Evolutionary conservation across 345 rosid species (phyloP).

Genomic region (Arabidopsis suecica): DNA sequence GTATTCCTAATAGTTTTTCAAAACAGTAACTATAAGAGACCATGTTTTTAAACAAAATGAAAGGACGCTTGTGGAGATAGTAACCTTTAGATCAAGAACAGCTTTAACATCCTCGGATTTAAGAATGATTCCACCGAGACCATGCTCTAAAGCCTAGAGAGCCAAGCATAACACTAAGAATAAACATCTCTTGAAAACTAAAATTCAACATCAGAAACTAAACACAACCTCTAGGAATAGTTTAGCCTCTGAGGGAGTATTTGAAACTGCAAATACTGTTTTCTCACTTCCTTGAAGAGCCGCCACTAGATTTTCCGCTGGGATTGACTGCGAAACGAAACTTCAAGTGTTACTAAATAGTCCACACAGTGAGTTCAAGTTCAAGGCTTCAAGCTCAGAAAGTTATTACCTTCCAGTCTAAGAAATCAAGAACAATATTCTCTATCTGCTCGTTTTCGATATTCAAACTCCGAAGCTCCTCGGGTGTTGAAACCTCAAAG

Average conservation of each 20-base stretch:
- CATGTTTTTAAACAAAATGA: not conserved
- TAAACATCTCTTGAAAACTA: not conserved
- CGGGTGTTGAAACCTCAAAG: slow-evolving; percentile 62
- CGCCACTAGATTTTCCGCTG: slow-evolving; percentile 89
- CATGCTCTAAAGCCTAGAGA: slow-evolving; percentile 81
- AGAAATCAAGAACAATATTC: slow-evolving; percentile 63
- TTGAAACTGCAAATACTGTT: slow-evolving; percentile 76
- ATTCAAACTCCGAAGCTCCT: slow-evolving; percentile 63
- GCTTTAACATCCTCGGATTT: slow-evolving; percentile 63
- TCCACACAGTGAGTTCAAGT: not conserved
- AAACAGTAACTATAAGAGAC: slow-evolving; percentile 20
- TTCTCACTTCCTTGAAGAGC: slow-evolving; percentile 76
- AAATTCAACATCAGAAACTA: slow-evolving; percentile 5
- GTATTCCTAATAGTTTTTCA: slow-evolving; percentile 59
- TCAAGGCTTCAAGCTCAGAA: not conserved
- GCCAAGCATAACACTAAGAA: not conserved
- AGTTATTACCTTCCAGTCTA: slow-evolving; percentile 79
- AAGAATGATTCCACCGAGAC: slow-evolving; percentile 77
- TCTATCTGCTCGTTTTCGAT: slow-evolving; percentile 53
- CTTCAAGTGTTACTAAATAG: slow-evolving; percentile 7
- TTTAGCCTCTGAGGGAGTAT: slow-evolving; percentile 64
- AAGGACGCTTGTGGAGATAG: slow-evolving; percentile 21
- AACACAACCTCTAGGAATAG: slow-evolving; percentile 71
- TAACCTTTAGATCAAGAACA: slow-evolving; percentile 75
- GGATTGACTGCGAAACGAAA: slow-evolving; percentile 60